phyloP scores from a whole-genome alignment of 164 flowering plant genomes.

The Pachysandra terminalis region DNA sequence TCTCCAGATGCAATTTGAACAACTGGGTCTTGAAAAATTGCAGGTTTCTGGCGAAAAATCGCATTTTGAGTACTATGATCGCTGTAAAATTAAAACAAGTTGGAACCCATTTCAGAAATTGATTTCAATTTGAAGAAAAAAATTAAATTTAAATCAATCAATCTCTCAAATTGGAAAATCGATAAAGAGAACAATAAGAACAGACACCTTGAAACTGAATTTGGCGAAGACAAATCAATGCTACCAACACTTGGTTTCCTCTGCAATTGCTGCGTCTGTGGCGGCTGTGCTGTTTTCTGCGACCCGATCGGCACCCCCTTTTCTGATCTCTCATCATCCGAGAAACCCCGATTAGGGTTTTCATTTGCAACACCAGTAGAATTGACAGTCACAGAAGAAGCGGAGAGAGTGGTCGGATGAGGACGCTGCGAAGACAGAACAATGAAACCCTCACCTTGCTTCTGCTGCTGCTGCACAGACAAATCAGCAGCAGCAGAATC shows the following conservation, averaged over 20 bases:
- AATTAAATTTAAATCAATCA: constrained; percentile 20
- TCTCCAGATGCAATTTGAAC: constrained; percentile 36
- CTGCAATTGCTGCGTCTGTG: constrained; percentile 29
- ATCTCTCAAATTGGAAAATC: too few relatives aligned
- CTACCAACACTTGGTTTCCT: constrained; percentile 35
- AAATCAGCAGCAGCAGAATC: too few relatives aligned
- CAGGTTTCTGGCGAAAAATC: constrained; percentile 43
- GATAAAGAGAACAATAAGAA: background rate
- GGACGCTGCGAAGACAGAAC: constrained; percentile 38
- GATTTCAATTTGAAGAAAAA: too few relatives aligned
- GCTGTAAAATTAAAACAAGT: constrained; percentile 34
- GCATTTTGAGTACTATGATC: constrained; percentile 51
- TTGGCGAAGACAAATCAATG: constrained; percentile 39
- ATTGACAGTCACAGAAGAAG: background rate
- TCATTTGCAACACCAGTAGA: constrained; percentile 32
- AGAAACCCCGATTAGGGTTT: constrained; percentile 40
- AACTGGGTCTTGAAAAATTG: constrained; percentile 57
- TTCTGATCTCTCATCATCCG: constrained; percentile 83
- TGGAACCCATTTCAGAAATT: constrained; percentile 10
- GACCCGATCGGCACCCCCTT: constrained; percentile 48
- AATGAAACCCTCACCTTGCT: constrained; percentile 48
- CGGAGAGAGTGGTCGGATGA: constrained; percentile 20
- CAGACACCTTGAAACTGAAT: constrained; percentile 41
- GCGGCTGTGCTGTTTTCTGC: constrained; percentile 28
- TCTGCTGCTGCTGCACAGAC: background rate